Evolutionary conservation across 2,329 filamentous ascomycete genomes (phyloP).

Genomic region (Pseudocercospora fuligena): DNA sequence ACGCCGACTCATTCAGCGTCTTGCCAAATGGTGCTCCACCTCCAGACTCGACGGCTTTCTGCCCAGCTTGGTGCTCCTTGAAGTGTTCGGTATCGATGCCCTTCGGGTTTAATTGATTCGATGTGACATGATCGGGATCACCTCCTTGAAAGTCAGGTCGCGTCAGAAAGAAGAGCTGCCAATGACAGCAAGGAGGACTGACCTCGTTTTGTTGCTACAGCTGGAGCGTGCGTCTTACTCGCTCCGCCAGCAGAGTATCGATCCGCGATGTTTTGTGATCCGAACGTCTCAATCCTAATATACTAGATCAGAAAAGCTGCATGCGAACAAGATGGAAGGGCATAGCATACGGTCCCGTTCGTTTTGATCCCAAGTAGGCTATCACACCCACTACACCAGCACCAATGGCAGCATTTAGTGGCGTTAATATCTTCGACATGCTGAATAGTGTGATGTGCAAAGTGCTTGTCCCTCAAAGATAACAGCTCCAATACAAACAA

Average conservation of each 20-base stretch:
- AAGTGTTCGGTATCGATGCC: slow-evolving; percentile 41
- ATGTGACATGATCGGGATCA: slow-evolving; percentile 31
- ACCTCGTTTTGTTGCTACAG: slow-evolving; percentile 42
- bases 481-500: neutral
- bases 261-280: slow-evolving; percentile 41
- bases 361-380: slow-evolving; percentile 29
- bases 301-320: slow-evolving; percentile 33
- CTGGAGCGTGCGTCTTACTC: slow-evolving; percentile 41
- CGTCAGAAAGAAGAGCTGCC: neutral
- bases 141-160: slow-evolving; percentile 26
- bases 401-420: slow-evolving; percentile 39
- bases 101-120: slow-evolving; percentile 34
- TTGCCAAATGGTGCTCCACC: slow-evolving; percentile 31
- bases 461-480: neutral
- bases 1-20: slow-evolving; percentile 39
- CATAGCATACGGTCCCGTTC: slow-evolving; percentile 18
- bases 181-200: slow-evolving; percentile 15
- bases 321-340: neutral
- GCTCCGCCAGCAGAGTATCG: slow-evolving; percentile 43
- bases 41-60: slow-evolving; percentile 34
- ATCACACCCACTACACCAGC: slow-evolving; percentile 34
- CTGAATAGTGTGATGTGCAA: slow-evolving; percentile 25
- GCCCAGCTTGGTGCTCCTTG: slow-evolving; percentile 38
- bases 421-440: slow-evolving; percentile 36
- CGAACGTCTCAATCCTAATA: slow-evolving; percentile 42